These are phyloP conservation scores for Pythium myriotylum DNA, from an alignment of 352 stramenopile genomes.

Conservation along the genomic window DNA sequence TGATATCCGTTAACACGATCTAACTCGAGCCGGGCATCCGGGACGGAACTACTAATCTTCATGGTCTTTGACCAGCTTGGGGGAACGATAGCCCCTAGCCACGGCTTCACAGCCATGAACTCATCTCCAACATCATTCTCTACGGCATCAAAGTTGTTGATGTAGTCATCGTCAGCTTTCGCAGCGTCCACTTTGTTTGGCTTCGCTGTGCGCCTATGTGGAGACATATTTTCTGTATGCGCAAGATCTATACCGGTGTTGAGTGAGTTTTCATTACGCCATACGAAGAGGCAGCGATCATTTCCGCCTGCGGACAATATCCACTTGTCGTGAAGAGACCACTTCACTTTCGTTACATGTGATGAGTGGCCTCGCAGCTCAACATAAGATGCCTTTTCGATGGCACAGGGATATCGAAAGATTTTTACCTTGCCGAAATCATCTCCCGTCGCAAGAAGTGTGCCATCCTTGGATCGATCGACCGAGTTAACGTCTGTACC, in stretches of 20 bases:
- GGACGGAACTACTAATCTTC: constrained; percentile 38
- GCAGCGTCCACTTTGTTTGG: background rate
- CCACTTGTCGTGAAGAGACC: constrained; percentile 57
- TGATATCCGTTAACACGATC: constrained; percentile 80
- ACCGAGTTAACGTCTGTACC: constrained; percentile 84
- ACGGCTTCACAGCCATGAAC: constrained; percentile 91
- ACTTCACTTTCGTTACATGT: constrained; percentile 83
- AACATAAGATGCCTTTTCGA: constrained; percentile 54
- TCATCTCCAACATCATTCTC: constrained; percentile 73
- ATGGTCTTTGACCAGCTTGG: constrained; percentile 50
- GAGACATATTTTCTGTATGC: background rate
- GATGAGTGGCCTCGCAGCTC: constrained; percentile 73
- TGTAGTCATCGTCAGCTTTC: constrained; percentile 29
- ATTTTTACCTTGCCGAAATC: constrained; percentile 87
- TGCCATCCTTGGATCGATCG: constrained; percentile 64
- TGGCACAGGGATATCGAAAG: constrained; percentile 82
- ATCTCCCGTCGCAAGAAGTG: constrained; percentile 74
- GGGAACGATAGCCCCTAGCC: constrained; percentile 79
- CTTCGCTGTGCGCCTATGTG: background rate
- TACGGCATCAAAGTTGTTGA: constrained; percentile 29
- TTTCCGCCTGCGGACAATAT: constrained; percentile 78
- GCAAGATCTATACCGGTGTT: background rate
- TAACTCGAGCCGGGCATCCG: constrained; percentile 53
- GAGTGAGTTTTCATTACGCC: constrained; percentile 45
- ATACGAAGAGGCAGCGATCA: constrained; percentile 79